These are phyloP conservation scores for Eudorina sp. DNA, from an alignment of 139 green algal genomes.

Conservation along the genomic window DNA sequence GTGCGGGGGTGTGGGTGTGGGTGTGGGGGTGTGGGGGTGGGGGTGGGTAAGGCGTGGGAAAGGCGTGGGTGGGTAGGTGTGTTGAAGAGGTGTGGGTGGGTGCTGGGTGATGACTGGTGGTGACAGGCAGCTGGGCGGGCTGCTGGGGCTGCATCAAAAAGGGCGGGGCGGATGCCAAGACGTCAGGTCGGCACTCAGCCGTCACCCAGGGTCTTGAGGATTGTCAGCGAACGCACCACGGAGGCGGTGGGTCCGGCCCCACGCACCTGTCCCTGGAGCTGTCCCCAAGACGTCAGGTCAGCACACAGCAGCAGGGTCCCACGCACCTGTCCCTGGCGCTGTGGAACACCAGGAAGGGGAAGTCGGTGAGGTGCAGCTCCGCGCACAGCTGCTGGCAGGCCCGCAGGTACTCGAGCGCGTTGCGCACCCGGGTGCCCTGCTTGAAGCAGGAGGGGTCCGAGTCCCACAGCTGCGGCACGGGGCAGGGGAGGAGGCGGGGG, in stretches of 20 bases:
- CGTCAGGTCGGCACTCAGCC: too few relatives aligned
- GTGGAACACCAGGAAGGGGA: constrained; percentile 44
- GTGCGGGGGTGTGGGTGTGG: not conserved
- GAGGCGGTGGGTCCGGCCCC: too few relatives aligned
- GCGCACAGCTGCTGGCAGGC: constrained; percentile 35
- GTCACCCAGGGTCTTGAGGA: too few relatives aligned
- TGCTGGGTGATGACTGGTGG: too few relatives aligned
- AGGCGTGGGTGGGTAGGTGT: too few relatives aligned
- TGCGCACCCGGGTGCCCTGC: constrained; percentile 44
- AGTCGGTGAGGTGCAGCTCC: constrained; percentile 25
- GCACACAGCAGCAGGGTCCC: not conserved
- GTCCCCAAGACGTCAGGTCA: too few relatives aligned
- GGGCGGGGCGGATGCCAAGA: too few relatives aligned
- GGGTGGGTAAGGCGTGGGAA: too few relatives aligned
- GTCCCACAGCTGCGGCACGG: constrained; percentile 52
- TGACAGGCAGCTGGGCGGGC: too few relatives aligned
- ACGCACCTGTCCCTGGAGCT: not conserved
- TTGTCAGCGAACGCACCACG: too few relatives aligned
- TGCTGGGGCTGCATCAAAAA: too few relatives aligned
- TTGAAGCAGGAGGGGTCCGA: constrained; percentile 40
- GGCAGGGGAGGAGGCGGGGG: not conserved
- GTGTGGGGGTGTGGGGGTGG: not conserved
- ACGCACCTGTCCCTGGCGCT: not conserved
- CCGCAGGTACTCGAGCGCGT: constrained; percentile 54
- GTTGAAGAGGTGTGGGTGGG: too few relatives aligned